Evolutionary conservation across 2,329 filamentous ascomycete genomes (phyloP), one percentile per base, ranked within the genome.

Genomic region (Stachybotrys chartarum): DNA sequence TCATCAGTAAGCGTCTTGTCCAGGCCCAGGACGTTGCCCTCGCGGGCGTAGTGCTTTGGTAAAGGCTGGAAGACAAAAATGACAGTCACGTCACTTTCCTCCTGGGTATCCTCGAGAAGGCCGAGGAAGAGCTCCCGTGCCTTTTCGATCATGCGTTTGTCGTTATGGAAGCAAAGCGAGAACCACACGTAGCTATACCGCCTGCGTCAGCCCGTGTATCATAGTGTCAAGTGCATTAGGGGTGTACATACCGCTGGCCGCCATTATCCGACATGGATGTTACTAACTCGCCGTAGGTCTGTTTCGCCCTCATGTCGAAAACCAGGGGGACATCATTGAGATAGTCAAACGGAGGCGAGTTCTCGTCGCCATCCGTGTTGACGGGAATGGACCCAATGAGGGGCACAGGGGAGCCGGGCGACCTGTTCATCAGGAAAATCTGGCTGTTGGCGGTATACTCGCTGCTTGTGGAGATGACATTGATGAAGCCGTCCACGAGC

Each of bases 41-140:
- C 45, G 45, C 45, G 17, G 16, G 17, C 45, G 14, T 18, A 47
- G 45, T 47, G 24, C 31, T 32, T 5, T 3, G 54, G 49, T 12
- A 52, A 30, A 32, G 50, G 50, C 32, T 52, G 50, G 50, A 54
- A 50, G 14, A 49, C 53, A 50, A 54, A 32, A 4, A 54, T 54
- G 8, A 45, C 50, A 31, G 44, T 54, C 31, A 50, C 48, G 30
- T 54, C 48, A 7, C 35, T 5, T 12, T 45, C n/a, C n/a, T 18
- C 53, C 10, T 42, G 7, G 7, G 44, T 50, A 30, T 7, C n/a
- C 35, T 49, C 35, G 18, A 54, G 7, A 31, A 49, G 17, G 16
- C 32, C 30, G 45, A 54, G 44, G 24, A 54, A 35, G 46, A 44
- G 7, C 18, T 35, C 31, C 24, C 50, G 30, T 39, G 35, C 35